phyloP scores from a whole-genome alignment of 176 grass and related monocot species.

The Luzula sylvatica region DNA sequence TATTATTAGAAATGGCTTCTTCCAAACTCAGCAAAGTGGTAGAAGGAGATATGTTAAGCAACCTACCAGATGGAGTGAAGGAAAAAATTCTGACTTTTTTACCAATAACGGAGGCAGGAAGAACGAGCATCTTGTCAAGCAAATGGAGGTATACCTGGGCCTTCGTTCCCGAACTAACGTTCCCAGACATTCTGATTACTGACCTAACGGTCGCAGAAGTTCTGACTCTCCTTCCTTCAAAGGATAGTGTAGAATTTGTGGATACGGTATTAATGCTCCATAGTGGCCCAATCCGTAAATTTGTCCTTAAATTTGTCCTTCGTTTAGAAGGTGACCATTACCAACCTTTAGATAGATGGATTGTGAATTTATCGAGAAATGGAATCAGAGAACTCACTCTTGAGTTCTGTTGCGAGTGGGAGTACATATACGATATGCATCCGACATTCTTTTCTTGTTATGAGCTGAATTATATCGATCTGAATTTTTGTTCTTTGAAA shows the following conservation, averaged over 20 bases:
- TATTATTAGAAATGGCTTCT: too few species aligned
- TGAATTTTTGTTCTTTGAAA: background rate
- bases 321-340: background rate
- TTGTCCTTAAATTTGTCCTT: too few species aligned
- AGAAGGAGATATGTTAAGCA: conserved; percentile 4
- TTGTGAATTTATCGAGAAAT: background rate
- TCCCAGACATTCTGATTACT: too few species aligned
- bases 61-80: conserved; percentile 1
- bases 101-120: conserved; percentile 1
- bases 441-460: background rate
- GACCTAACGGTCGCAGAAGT: too few species aligned
- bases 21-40: too few species aligned
- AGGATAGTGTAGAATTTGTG: background rate
- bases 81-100: conserved; percentile 1
- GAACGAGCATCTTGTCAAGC: conserved; percentile 11
- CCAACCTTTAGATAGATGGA: background rate
- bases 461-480: background rate
- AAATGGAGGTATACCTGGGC: conserved; percentile 20
- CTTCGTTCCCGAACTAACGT: background rate
- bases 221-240: background rate
- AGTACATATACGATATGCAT: too few species aligned
- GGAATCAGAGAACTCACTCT: background rate
- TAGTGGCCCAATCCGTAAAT: background rate
- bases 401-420: background rate
- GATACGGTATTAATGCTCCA: background rate